Conservation (phyloP, 2,329 filamentous ascomycete species). For the Sporothrix humicola region DNA sequence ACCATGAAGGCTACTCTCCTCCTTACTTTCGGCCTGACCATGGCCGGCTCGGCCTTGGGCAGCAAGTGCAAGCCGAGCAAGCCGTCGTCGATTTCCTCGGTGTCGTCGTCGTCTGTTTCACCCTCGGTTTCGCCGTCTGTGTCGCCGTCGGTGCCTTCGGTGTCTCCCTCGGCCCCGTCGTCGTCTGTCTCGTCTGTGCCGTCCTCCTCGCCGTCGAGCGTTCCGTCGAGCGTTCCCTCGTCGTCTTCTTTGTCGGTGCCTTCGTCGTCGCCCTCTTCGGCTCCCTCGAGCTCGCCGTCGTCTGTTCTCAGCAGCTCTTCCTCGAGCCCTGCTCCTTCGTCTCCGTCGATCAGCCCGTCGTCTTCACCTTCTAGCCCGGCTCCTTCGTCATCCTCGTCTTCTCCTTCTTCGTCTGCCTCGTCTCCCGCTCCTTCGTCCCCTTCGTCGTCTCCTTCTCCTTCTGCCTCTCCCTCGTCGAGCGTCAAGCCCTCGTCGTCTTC, state of each 20-base stretch:
- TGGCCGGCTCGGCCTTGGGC: slow-evolving; percentile 17
- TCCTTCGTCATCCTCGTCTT: not conserved
- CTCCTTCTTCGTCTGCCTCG: not conserved
- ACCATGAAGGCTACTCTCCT: slow-evolving; percentile 23
- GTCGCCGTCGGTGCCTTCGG: not conserved
- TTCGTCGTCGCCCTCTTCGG: not conserved
- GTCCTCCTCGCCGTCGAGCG: not conserved
- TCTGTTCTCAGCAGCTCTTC: not conserved
- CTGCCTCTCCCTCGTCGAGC: not conserved
- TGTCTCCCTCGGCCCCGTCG: not conserved
- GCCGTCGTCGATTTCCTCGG: slow-evolving; percentile 9
- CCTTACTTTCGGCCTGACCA: slow-evolving; percentile 24
- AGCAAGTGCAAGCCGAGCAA: slow-evolving; percentile 4
- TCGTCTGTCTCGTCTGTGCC: not conserved
- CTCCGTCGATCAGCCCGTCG: not conserved
- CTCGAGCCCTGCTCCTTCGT: not conserved
- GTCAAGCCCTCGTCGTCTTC: not conserved
- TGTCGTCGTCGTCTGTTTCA: not conserved
- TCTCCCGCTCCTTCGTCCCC: not conserved
- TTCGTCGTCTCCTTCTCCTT: not conserved
- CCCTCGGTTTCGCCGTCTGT: not conserved
- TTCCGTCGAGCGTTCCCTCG: not conserved
- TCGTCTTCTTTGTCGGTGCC: not conserved
- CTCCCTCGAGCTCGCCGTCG: not conserved
- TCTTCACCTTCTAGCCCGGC: not conserved